Evolutionary conservation across 345 rosid species (phyloP), one percentile per base, ranked within the genome.

Genomic region (Trapa incisa): DNA sequence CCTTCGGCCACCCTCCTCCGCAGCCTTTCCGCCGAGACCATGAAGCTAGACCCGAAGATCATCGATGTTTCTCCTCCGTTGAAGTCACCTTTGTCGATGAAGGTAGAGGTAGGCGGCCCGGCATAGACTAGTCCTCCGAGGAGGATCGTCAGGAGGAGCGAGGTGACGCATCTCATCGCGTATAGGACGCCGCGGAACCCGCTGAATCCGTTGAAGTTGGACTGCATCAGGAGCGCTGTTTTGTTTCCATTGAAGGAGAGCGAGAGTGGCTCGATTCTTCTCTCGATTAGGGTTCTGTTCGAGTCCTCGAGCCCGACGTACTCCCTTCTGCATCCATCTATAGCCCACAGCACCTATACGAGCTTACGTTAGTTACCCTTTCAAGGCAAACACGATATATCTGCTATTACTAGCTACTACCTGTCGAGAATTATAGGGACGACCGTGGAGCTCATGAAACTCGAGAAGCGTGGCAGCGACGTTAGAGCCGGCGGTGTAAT

Each of bases 171-270:
- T 78, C 89, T 80, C 82, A 81, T 87, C 47, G 96, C 94, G 70
- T 83, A 81, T 5, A 91, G 84, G 3, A 85, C 97, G 2, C 97
- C 96, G 42, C 94, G 77, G 35, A 91, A 91, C 3, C 97, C 96
- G 66, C 83, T 83, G 74, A 83, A 91, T 0, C 82, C 96, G 72
- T 85, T 89, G 37, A 80, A 50, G 71, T 74, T 81, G n/a, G 86
- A 79, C 39, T 83, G 83, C 38, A 67, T n/a, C 8, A 69, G 14
- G 2, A 75, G 66, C 1, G 52, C 15, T 0, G 13, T 62, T 6
- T 54, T 54, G 50, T 42, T 76, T 33, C 78, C 71, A 37, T 76
- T 73, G 38, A 75, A 61, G 67, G 68, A 67, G 47, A 80, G 72
- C 1, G 83, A 73, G 35, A 80, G 68, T 5, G 72, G 65, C 65